Base-by-base conservation (phyloP, 108 stramenopile genomes). In the Chaetoceros muelleri region DNA sequence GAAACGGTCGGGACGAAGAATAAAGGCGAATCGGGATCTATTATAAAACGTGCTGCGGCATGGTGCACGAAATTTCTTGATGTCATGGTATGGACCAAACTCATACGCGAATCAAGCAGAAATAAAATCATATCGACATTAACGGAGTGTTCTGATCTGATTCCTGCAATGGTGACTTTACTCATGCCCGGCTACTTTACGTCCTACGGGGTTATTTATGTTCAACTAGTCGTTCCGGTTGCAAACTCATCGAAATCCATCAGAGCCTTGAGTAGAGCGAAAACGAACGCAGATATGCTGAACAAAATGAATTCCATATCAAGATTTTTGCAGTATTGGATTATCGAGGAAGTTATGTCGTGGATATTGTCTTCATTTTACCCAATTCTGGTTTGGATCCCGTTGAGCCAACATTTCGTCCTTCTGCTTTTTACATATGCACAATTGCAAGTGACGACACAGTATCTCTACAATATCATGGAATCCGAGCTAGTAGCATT, bases 131-230 rank as follows among this genome's bases (percentile, higher is more conserved):
- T 87, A 17, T 64, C 58, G 21, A 48, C 76, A 10, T 24, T 84
- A 24, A 56, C 74, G 27, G 81, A 92, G 46, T 67, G 75, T 19
- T 69, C 75, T 24, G 71, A 67, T 18, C 61, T 88, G 48, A 25
- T 75, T 20, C 90, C 90, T 26, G 76, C 82, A 1, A 53, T 63
- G n/a, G 34, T 86, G 17, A 85, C 84, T n/a, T 52, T 87, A 24
- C 56, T 92, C 17, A 85, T 84, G 76, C 90, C 90, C 2, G 66
- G 84, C 24, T 85, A 85, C 58, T 64, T 83, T 30, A 85, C 90
- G 0, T 48, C 52, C 13, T 87, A 73, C 53, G 90, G 86, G 1
- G 78, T 85, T 23, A 61, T 84, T 21, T 92, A 88, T 57, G 90
- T 80, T 17, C 76, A 80, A 44, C 74, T 67, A 22, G 34, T 85